Percentiles rank a stretch among this genome's conserved stretches.
Evolutionary conservation across 768 basidiomycete species (phyloP).

Genomic region (button mushroom (Agaricus bisporus)): DNA sequence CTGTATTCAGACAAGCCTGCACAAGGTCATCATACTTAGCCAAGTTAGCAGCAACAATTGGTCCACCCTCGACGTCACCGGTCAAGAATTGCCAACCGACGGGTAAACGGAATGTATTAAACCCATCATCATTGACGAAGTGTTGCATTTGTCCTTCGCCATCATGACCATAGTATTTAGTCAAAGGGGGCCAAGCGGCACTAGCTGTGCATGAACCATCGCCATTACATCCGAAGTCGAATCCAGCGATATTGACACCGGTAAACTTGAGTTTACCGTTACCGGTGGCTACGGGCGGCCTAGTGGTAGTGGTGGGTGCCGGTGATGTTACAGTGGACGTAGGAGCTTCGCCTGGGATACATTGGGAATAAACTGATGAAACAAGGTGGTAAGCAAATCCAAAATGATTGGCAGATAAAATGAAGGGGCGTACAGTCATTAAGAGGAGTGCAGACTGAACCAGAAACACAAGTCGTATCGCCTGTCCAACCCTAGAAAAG

Average conservation of each 20-base stretch:
- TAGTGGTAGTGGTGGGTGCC: conserved; percentile 7
- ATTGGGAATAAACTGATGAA: conserved; percentile 27
- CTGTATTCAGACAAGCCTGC: conserved; percentile 40
- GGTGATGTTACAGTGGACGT: conserved; percentile 11
- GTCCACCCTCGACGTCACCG: conserved; percentile 28
- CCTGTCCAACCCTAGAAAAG: conserved; percentile 26
- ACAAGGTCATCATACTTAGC: conserved; percentile 46
- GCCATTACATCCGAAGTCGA: conserved; percentile 45
- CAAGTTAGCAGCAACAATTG: conserved; percentile 38
- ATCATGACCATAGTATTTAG: conserved; percentile 36
- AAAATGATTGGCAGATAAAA: background rate
- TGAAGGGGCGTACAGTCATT: conserved; percentile 22
- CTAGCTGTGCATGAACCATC: conserved; percentile 36
- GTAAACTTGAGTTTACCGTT: conserved; percentile 28
- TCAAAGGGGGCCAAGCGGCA: conserved; percentile 38
- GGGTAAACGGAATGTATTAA: conserved; percentile 54
- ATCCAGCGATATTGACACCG: conserved; percentile 51
- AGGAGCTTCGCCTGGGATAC: conserved; percentile 21
- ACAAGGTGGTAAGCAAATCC: background rate
- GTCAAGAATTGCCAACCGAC: conserved; percentile 55
- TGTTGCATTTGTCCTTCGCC: conserved; percentile 57
- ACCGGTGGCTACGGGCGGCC: conserved; percentile 18
- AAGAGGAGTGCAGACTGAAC: conserved; percentile 21
- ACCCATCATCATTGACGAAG: conserved; percentile 48
- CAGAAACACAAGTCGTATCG: conserved; percentile 27